A percentile compares a stretch with the other conserved stretches of the same genome.
Evolutionary conservation across 2,329 filamentous ascomycete species (phyloP).

Genomic region (Pestalotiopsis fici): DNA sequence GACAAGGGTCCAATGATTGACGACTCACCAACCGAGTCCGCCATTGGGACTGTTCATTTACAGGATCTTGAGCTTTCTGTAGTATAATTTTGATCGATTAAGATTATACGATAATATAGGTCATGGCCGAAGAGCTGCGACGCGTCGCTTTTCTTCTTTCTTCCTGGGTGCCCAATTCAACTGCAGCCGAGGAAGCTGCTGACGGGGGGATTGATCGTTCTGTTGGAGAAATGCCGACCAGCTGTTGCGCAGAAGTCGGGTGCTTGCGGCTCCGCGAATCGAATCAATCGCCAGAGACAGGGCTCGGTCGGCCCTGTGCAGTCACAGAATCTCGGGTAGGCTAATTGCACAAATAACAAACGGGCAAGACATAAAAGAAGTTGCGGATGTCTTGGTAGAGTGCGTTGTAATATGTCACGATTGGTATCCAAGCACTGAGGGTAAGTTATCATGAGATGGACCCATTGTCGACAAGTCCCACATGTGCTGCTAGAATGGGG

Average conservation of each 20-base stretch:
- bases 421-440: neutral
- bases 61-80: neutral
- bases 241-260: conserved; percentile 1
- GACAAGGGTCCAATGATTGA: conserved; percentile 8
- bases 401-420: conserved; percentile 1
- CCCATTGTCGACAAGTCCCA: neutral
- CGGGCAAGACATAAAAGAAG: neutral
- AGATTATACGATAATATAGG: neutral
- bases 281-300: neutral
- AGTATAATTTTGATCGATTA: neutral
- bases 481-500: neutral
- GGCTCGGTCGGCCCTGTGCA: neutral
- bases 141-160: neutral
- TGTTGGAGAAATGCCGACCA: neutral
- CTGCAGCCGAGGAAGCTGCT: conserved; percentile 5
- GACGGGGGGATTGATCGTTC: neutral
- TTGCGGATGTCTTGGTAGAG: neutral
- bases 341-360: neutral
- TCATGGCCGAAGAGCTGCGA: neutral
- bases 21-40: conserved; percentile 53
- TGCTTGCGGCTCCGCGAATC: neutral
- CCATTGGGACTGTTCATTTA: conserved; percentile 39
- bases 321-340: neutral
- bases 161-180: neutral
- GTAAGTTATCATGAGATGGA: conserved; percentile 1